Conservation (phyloP, 163 green algal species). For the Volvox carteri region DNA sequence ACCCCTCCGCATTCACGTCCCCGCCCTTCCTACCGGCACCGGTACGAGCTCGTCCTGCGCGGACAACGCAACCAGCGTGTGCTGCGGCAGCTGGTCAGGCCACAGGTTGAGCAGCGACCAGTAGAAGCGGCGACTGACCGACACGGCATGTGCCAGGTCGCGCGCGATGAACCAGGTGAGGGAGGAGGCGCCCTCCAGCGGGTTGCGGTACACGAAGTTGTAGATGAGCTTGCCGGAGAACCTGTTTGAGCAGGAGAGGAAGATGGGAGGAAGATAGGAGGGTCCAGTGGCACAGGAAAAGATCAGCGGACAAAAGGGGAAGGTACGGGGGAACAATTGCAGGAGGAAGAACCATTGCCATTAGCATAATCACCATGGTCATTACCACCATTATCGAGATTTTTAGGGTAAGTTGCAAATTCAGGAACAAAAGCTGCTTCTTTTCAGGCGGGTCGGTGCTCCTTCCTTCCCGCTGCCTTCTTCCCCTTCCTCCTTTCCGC, state of each 20-base stretch:
- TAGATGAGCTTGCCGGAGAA: constrained; percentile 65
- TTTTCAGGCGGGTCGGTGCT: no score
- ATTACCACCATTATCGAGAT: neutral
- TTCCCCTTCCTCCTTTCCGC: no score
- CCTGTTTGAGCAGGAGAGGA: neutral
- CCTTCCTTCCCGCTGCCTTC: no score
- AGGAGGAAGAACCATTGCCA: neutral
- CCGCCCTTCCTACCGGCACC: constrained; percentile 49
- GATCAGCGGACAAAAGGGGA: no score
- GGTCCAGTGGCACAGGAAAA: no score
- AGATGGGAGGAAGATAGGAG: neutral
- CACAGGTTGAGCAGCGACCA: constrained; percentile 71
- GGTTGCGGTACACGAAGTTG: constrained; percentile 66
- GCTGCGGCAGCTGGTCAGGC: constrained; percentile 66
- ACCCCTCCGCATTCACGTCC: neutral
- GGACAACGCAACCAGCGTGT: constrained; percentile 67
- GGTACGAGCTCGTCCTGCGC: constrained; percentile 68
- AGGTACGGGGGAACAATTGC: no score
- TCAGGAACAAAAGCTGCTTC: no score
- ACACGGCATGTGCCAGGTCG: constrained; percentile 56
- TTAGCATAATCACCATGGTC: neutral
- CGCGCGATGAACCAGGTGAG: constrained; percentile 61
- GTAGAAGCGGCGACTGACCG: constrained; percentile 63
- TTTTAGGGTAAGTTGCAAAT: no score
- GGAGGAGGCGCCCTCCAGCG: neutral